Evolutionary conservation across 2,329 filamentous ascomycete genomes (phyloP), one percentile per base, ranked within the genome.

Genomic region (Verticillium tricorpus): DNA sequence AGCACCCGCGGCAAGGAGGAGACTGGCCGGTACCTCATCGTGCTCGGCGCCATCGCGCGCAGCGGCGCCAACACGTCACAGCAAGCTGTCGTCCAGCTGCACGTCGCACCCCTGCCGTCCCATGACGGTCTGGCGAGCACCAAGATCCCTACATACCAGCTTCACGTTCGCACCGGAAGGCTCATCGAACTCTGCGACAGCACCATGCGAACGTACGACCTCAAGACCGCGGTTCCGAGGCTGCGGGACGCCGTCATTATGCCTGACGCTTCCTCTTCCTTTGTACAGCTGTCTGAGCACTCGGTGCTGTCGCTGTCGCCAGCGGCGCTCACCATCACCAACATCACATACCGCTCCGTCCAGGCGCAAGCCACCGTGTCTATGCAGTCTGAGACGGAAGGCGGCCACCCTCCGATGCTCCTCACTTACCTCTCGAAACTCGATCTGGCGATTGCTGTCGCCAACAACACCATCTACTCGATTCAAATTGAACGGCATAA

Each of bases 401-500:
- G 69, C 72, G 54, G 34, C 71, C 64, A 73, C 78, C 70, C 68
- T 66, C 69, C 69, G 78, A 71, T 60, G 5, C 75, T 88, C n/a
- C 74, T 85, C 31, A 78, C 82, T 19, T 89, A 89, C 70, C 86
- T 91, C 65, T 80, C 85, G 2, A 88, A 88, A 61, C 79, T 89
- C 57, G 87, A 89, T 58, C 76, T 90, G 39, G 86, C 85, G 5
- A 82, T 92, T 22, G 89, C 85, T 2, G 75, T 93, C 7, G 74
- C 82, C n/a, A 85, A 85, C 35, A 82, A 84, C 54, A 81, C 85
- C 55, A 76, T 94, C 35, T 78, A 92, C 17, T 89, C 86, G 1
- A 80, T 93, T 59, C 89, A 92, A 68, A 76, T 89, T n/a, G 85
- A 89, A 69, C 82, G 83, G 2, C 86, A 85, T 1, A 82, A 81